Evolutionary conservation across 2,329 filamentous ascomycete genomes (phyloP), one percentile per base, ranked within the genome.

Genomic region (Penicillium sp.): DNA sequence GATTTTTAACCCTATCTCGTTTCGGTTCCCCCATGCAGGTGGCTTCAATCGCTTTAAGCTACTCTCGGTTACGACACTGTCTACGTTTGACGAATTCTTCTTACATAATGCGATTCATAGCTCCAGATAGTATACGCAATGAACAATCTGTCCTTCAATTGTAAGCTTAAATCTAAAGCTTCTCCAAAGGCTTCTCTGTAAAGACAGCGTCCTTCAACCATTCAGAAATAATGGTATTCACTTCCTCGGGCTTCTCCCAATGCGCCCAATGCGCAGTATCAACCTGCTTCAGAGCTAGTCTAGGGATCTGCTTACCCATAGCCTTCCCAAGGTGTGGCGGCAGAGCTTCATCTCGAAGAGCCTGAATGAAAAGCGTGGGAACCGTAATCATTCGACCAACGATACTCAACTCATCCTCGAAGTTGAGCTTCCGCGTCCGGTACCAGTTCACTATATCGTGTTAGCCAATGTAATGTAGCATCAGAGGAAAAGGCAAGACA

Each of bases 211-310:
- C 75, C 55, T 82, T 80, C 57, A 95, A 62, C 83, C 92, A 96
- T 54, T 82, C 79, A 53, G 77, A 79, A 63, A 96, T 79, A 57
- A 86, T 77, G 48, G 69, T 71, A 72, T 97, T 97, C 3, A 90
- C 84, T 64, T 88, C 84, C 22, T 80, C 82, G 0, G 88, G 81
- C 60, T 83, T 84, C 78, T 96, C 85, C 79, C 85, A 87, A 69
- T 96, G 75, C 44, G 88, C 89, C 93, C 93, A 97, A 74, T 97
- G 94, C 18, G 81, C 79, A 0, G 88, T 82, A 33, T 86, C 74
- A 52, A 96, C 87, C 69, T 89, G 84, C 8, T 76, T 81, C 57
- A 81, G 79, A 7, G 83, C 88, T 67, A 95, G 73, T 45, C 85
- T 81, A 2, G 83, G 82, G 56, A 93, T 85, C 59, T 78, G 76